Evolutionary conservation across 192 early-diverging fungal species (phyloP), one percentile per base, ranked within the genome.

Genomic region (Coemansia sp.): DNA sequence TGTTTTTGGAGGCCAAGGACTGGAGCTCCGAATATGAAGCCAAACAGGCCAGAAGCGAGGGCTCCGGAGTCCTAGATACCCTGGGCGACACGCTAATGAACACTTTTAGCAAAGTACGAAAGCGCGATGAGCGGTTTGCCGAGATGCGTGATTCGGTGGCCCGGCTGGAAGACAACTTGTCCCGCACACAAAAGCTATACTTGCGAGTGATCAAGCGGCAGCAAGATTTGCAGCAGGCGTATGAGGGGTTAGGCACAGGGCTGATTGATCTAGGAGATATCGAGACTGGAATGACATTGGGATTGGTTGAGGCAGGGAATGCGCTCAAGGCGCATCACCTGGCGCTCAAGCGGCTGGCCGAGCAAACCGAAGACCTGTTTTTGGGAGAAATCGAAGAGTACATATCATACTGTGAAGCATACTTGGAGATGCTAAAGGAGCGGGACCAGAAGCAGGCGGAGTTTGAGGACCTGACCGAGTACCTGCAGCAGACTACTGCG

Each of bases 371-470:
- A 54, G 68, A 74, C 40, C 41, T 70, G 49, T 95, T 88, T 50
- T 59, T 98, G 53, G 83, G 82, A 40, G 80, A 89, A 49, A 61
- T 96, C 26, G 87, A 88, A 51, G 94, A 96, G 55, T 96, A 92
- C 68, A 82, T 94, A 9, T 79, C 53, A n/a, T 78, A 80, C 63
- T 63, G 65, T 49, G 68, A 79, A 56, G 41, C 57, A 15, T 78
- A 69, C 60, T 50, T 70, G 86, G 88, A 88, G 51, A 81, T 89
- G 36, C 79, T 98, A 20, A 84, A 81, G 53, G 59, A 82, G 50
- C 74, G 94, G 16, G 96, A 98, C 72, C 93, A 98, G 70, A 96
- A 96, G 73, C 96, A 98, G 78, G 79, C 94, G 7, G 96, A 98
- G 78, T 87, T 87, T 67, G 94, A 98, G 77, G 94, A 90, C 46